phyloP scores from a whole-genome alignment of 805 yeast species.

The Monosporozyma servazzii region DNA sequence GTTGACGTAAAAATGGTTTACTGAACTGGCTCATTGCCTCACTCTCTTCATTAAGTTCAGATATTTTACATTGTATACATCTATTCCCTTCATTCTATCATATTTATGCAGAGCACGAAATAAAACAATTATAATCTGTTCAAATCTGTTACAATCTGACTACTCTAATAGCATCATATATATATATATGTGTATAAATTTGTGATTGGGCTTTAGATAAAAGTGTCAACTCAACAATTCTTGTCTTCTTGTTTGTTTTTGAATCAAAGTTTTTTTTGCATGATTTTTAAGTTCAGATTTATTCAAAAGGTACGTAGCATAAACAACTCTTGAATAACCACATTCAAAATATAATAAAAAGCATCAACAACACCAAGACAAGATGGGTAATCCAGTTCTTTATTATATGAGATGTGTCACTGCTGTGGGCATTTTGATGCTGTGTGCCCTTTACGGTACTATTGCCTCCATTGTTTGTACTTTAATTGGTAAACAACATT shows the following conservation, averaged over 20 bases:
- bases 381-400: conserved; percentile 30
- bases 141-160: too few relatives aligned
- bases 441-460: conserved; percentile 69
- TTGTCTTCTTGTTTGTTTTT: neutral
- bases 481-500: conserved; percentile 61
- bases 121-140: too few relatives aligned
- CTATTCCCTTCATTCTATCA: too few relatives aligned
- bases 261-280: neutral
- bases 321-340: neutral
- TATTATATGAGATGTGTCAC: conserved; percentile 49
- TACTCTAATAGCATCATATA: too few relatives aligned
- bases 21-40: too few relatives aligned
- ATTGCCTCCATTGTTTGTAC: conserved; percentile 60
- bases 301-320: neutral
- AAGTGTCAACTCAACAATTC: neutral
- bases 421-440: conserved; percentile 43
- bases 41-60: too few relatives aligned
- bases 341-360: neutral
- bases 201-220: too few relatives aligned
- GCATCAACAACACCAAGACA: neutral
- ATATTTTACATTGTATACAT: too few relatives aligned
- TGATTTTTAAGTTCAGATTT: neutral
- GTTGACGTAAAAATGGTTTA: too few relatives aligned
- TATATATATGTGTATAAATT: too few relatives aligned
- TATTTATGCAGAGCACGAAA: too few relatives aligned